Evolutionary conservation across 306 rosid genomes (phyloP).

Genomic region (Glycyrrhiza uralensis): DNA sequence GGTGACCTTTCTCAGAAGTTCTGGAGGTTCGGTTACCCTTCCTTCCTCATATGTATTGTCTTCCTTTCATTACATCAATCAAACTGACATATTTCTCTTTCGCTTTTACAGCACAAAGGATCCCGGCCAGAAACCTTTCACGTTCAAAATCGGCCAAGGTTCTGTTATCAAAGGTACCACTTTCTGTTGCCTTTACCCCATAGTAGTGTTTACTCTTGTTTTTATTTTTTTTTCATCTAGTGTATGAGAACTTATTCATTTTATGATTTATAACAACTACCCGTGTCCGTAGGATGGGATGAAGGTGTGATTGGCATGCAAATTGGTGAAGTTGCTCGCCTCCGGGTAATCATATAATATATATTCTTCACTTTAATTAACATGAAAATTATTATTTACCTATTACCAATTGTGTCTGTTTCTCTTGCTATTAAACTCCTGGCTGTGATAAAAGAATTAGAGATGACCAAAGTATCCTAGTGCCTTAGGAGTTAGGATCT

Average conservation of each 20-base stretch:
- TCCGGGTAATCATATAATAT: constrained; percentile 72
- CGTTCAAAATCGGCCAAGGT: constrained; percentile 85
- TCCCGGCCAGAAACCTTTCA: constrained; percentile 76
- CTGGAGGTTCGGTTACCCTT: constrained; percentile 60
- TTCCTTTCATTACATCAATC: neutral
- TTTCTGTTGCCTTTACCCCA: too few species aligned
- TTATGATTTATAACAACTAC: neutral
- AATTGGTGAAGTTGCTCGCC: constrained; percentile 93
- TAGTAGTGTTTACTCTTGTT: too few species aligned
- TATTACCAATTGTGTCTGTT: neutral
- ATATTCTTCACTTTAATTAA: neutral
- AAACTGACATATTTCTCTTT: neutral
- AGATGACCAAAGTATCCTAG: neutral
- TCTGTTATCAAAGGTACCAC: constrained; percentile 85
- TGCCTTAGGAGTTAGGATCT: neutral
- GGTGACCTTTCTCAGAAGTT: constrained; percentile 80
- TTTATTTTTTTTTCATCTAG: too few species aligned
- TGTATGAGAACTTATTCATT: neutral
- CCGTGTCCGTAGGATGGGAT: constrained; percentile 71
- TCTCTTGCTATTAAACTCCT: too few species aligned
- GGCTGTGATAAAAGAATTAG: neutral
- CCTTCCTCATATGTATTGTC: neutral
- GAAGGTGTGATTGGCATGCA: constrained; percentile 95
- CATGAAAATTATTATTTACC: neutral
- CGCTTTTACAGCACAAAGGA: constrained; percentile 81